Conservation (phyloP, 192 early-diverging fungal genomes). For the Linderina pennispora region DNA sequence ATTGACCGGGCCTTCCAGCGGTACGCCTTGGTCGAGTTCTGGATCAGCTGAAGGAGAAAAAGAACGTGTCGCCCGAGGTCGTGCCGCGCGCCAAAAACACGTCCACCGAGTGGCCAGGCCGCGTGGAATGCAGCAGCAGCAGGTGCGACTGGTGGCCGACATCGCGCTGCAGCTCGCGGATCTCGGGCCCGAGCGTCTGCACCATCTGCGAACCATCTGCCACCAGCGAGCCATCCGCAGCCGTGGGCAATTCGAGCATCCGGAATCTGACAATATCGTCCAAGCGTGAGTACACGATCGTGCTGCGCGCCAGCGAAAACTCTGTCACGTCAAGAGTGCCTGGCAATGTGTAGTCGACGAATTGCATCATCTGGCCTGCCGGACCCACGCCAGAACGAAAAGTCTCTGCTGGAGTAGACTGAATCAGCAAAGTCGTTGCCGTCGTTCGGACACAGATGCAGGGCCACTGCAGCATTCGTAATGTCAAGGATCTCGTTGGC, state of each 20-base stretch:
- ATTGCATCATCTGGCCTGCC: conserved; percentile 12
- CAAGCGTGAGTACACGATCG: conserved; percentile 38
- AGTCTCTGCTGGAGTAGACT: conserved; percentile 19
- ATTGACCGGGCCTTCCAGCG: conserved; percentile 23
- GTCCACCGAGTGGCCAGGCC: conserved; percentile 28
- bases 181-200: conserved; percentile 25
- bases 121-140: conserved; percentile 34
- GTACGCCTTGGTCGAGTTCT: conserved; percentile 32
- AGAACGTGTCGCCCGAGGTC: conserved; percentile 36
- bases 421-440: conserved; percentile 17
- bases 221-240: conserved; percentile 14
- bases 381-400: conserved; percentile 25
- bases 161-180: conserved; percentile 34
- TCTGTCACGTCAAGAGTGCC: conserved; percentile 37
- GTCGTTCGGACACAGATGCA: conserved; percentile 27
- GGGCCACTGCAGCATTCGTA: conserved; percentile 7
- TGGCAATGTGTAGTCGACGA: conserved; percentile 18
- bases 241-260: conserved; percentile 15
- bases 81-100: conserved; percentile 38
- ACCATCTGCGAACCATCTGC: background rate
- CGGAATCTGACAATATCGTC: conserved; percentile 46
- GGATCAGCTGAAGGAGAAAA: conserved; percentile 42
- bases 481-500: conserved; percentile 9
- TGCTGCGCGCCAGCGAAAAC: conserved; percentile 37
- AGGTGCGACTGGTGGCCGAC: conserved; percentile 35